A percentile compares a stretch with the other conserved stretches of the same genome.
phyloP scores from a whole-genome alignment of 768 basidiomycete genomes.

The Lepiota brunneoincarnata region DNA sequence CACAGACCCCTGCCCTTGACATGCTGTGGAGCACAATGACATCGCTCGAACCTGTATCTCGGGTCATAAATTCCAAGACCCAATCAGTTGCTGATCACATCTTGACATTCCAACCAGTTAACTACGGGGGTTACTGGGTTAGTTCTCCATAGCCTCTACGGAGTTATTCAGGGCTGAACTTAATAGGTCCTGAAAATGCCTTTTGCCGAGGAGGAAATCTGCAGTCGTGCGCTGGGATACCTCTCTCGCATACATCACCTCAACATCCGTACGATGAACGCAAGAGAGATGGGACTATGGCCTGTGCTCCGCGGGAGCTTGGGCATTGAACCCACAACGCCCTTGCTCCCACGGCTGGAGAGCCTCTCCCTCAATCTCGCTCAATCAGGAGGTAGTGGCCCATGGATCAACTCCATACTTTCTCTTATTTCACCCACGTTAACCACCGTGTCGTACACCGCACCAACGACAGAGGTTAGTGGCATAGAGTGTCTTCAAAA shows the following conservation, averaged over 20 bases:
- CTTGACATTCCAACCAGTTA: neutral
- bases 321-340: neutral
- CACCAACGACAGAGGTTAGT: neutral
- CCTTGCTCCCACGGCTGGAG: neutral
- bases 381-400: neutral
- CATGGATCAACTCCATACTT: neutral
- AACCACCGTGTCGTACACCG: neutral
- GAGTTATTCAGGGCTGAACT: neutral
- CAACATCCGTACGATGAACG: neutral
- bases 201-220: neutral
- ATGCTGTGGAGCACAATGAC: slow-evolving; percentile 2
- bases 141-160: neutral
- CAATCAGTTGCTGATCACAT: neutral
- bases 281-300: neutral
- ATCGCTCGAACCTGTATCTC: neutral
- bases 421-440: neutral
- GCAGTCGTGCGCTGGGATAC: neutral
- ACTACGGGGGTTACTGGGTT: neutral
- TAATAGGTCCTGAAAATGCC: neutral
- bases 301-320: neutral
- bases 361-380: neutral
- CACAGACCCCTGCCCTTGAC: neutral
- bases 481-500: neutral
- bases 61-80: neutral
- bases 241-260: neutral